Evolutionary conservation across 2,329 filamentous ascomycete species (phyloP).

Genomic region (Coniochaeta pulveracea): DNA sequence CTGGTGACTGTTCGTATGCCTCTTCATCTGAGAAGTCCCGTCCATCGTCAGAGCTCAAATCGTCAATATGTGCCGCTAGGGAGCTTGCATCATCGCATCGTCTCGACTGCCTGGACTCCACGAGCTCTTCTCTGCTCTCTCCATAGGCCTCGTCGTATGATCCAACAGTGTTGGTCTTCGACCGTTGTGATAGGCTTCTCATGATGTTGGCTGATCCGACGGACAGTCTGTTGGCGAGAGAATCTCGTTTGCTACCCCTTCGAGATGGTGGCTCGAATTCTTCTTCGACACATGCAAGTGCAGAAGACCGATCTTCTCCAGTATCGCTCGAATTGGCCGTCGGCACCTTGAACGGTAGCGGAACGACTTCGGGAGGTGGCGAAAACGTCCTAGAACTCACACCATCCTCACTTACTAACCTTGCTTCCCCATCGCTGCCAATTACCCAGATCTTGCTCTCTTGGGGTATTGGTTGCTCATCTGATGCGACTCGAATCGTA

Average conservation of each 20-base stretch:
- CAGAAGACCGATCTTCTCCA: constrained; percentile 48
- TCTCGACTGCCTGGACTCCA: constrained; percentile 20
- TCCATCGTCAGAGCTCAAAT: constrained; percentile 32
- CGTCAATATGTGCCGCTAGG: constrained; percentile 46
- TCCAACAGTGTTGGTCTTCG: constrained; percentile 14
- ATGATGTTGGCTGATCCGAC: constrained; percentile 31
- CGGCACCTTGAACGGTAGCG: constrained; percentile 56
- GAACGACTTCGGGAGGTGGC: constrained; percentile 43
- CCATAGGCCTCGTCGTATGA: constrained; percentile 11
- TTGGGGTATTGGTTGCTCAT: too few relatives aligned
- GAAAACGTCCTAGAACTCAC: constrained; percentile 22
- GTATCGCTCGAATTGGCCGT: constrained; percentile 23
- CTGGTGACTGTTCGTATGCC: too few relatives aligned
- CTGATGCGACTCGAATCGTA: too few relatives aligned
- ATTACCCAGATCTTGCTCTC: constrained; percentile 27
- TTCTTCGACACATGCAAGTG: constrained; percentile 58
- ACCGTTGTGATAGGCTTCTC: constrained; percentile 29
- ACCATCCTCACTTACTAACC: constrained; percentile 19
- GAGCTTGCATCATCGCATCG: constrained; percentile 36
- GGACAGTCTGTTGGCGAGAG: constrained; percentile 37
- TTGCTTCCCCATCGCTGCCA: constrained; percentile 13
- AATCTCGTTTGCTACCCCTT: constrained; percentile 18
- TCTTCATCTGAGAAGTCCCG: too few relatives aligned
- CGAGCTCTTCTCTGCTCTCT: constrained; percentile 34
- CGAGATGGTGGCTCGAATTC: constrained; percentile 30